Evolutionary conservation across 257 asterid genomes (phyloP), one percentile per base, ranked within the genome.

Genomic region (Cinchona pubescens): DNA sequence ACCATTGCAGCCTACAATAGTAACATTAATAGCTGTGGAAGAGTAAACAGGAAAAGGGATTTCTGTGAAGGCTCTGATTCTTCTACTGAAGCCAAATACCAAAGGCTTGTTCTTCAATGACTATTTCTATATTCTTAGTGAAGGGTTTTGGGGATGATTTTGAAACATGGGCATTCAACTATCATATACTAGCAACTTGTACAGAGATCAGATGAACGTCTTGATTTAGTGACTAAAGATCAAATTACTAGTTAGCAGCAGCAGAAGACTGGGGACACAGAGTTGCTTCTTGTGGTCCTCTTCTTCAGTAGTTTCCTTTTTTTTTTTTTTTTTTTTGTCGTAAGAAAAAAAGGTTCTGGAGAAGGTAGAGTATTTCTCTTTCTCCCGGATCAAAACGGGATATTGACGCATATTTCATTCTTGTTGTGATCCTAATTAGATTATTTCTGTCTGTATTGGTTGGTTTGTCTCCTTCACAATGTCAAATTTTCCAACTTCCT

Each of bases 31-130:
- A 81, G 79, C 77, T 84, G 90, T 63, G 87, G 87, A 0, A 77
- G 79, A 38, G n/a, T 83, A 38, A 87, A 79, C 79, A 80, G 88
- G 90, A 93, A 91, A 76, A 88, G 97, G 37, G 86, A 83, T 49
- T 12, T 78, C 10, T 72, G 69, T 30, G 96, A 86, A 40, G 87
- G 80, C 4, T 75, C 77, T 74, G 87, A 88, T 75, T 81, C 86
- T n/a, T 75, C 87, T 21, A 73, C 68, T 55, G 88, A 79, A 46
- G 73, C 83, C 27, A 92, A 93, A 82, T 85, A 79, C 76, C 93
- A 79, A 76, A 87, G 90, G 71, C 72, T 88, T 74, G 78, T 87
- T 74, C 91, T 83, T 72, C 89, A 84, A 46, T 93, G 83, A 88
- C 79, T 9, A 34, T 62, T 27, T 56, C 71, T 46, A 21, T 9